phyloP scores from a whole-genome alignment of 108 stramenopile species.

The Pseudonitzschia pungens region DNA sequence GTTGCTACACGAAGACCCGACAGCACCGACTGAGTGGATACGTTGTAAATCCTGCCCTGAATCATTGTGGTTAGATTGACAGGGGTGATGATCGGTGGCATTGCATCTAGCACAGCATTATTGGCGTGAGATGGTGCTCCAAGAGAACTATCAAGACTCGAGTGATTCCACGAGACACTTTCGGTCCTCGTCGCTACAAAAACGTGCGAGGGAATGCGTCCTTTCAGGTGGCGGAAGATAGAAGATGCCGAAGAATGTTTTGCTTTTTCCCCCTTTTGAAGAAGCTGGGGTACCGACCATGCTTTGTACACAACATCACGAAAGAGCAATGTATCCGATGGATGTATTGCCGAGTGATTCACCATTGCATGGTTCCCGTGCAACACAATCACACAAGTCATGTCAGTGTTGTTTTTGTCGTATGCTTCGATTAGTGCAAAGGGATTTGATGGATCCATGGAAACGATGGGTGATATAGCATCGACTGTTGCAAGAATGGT shows the following conservation, averaged over 20 bases:
- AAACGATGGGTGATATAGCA: conserved; percentile 79
- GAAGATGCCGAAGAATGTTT: conserved; percentile 1
- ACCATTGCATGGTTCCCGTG: conserved; percentile 49
- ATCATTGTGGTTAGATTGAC: conserved; percentile 5
- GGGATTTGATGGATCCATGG: conserved; percentile 55
- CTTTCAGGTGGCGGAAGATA: conserved; percentile 31
- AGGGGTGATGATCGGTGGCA: conserved; percentile 8
- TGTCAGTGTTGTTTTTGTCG: conserved; percentile 35
- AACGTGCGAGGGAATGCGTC: conserved; percentile 63
- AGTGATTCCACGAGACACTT: conserved; percentile 40
- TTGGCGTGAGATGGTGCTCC: neutral
- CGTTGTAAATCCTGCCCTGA: neutral
- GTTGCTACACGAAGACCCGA: conserved; percentile 16
- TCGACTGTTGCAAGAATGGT: conserved; percentile 49
- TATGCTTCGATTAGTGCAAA: conserved; percentile 75
- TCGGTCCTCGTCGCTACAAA: conserved; percentile 49
- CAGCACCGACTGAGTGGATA: conserved; percentile 2
- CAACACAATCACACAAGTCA: conserved; percentile 56
- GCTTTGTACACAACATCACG: conserved; percentile 43
- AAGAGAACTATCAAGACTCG: neutral
- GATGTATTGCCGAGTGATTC: conserved; percentile 58
- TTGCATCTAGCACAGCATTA: neutral
- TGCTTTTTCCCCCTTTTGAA: conserved; percentile 9
- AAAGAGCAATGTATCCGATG: conserved; percentile 55
- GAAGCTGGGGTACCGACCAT: conserved; percentile 61